Conservation (phyloP, 106 monocot genomes). For the Ottelia alismoides region DNA sequence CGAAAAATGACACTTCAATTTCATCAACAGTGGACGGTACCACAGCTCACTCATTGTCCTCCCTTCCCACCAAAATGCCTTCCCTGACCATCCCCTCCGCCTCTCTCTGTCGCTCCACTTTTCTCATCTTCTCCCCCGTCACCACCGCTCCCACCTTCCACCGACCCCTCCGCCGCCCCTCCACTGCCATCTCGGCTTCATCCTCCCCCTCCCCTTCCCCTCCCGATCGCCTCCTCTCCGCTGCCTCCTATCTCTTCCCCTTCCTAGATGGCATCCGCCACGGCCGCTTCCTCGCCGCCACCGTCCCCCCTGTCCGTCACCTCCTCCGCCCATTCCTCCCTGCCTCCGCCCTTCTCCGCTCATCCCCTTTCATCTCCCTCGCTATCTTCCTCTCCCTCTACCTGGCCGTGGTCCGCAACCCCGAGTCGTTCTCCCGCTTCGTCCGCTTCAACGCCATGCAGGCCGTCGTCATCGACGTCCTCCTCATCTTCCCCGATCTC, state of each 20-base stretch:
- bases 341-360: constrained; percentile 52
- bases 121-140: not conserved
- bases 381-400: constrained; percentile 85
- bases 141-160: not conserved
- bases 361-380: constrained; percentile 63
- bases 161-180: not conserved
- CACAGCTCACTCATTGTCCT: too few species aligned
- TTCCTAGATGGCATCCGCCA: constrained; percentile 86
- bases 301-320: constrained; percentile 54
- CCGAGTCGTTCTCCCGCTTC: constrained; percentile 63
- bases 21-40: too few species aligned
- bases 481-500: constrained; percentile 92
- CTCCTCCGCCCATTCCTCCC: constrained; percentile 68
- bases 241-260: constrained; percentile 83
- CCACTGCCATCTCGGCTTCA: constrained; percentile 1
- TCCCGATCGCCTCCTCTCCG: constrained; percentile 58
- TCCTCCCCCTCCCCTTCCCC: not conserved
- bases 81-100: too few species aligned
- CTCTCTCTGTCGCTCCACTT: not conserved
- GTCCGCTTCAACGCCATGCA: constrained; percentile 99
- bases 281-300: constrained; percentile 59
- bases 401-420: constrained; percentile 87
- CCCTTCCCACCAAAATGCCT: too few species aligned
- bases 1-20: too few species aligned
- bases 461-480: constrained; percentile 82